These are phyloP conservation scores for Mentha longifolia DNA, from an alignment of 257 asterid species.

Conservation along the genomic window DNA sequence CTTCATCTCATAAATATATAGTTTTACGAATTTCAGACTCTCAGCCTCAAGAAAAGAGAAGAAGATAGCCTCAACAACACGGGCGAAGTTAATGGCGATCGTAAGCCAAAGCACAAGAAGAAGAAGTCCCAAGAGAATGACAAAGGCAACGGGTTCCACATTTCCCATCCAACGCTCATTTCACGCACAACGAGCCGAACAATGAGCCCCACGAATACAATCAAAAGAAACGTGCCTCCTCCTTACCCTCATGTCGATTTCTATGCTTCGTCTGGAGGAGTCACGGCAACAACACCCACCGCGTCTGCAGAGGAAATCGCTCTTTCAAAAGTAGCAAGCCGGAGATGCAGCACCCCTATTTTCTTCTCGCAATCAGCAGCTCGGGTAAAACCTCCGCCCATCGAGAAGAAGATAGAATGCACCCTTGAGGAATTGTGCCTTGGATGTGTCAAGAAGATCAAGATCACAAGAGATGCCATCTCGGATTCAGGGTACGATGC, in stretches of 20 bases:
- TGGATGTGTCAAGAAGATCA: slow-evolving; percentile 78
- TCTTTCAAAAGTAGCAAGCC: slow-evolving; percentile 51
- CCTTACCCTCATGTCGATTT: slow-evolving; percentile 40
- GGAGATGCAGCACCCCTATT: slow-evolving; percentile 61
- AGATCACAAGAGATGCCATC: slow-evolving; percentile 80
- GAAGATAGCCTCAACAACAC: slow-evolving; percentile 52
- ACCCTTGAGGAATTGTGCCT: slow-evolving; percentile 83
- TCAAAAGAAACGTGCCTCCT: slow-evolving; percentile 33
- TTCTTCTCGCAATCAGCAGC: slow-evolving; percentile 73
- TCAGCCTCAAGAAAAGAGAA: slow-evolving; percentile 69
- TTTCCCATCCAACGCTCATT: slow-evolving; percentile 67
- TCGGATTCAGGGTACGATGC: slow-evolving; percentile 68
- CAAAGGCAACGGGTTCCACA: slow-evolving; percentile 40
- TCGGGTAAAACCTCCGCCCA: slow-evolving; percentile 64
- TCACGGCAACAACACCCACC: slow-evolving; percentile 49
- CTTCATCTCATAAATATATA: no score
- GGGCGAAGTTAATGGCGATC: slow-evolving; percentile 52
- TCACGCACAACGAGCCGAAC: slow-evolving; percentile 67
- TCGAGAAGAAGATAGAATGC: slow-evolving; percentile 76
- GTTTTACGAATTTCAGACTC: slow-evolving; percentile 44
- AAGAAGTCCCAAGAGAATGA: slow-evolving; percentile 35
- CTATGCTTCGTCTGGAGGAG: slow-evolving; percentile 39
- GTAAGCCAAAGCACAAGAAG: slow-evolving; percentile 46
- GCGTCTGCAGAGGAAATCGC: slow-evolving; percentile 15
- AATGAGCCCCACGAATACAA: slow-evolving; percentile 44